Evolutionary conservation across 2,329 filamentous ascomycete species (phyloP).

Genomic region (Phoma sp.): DNA sequence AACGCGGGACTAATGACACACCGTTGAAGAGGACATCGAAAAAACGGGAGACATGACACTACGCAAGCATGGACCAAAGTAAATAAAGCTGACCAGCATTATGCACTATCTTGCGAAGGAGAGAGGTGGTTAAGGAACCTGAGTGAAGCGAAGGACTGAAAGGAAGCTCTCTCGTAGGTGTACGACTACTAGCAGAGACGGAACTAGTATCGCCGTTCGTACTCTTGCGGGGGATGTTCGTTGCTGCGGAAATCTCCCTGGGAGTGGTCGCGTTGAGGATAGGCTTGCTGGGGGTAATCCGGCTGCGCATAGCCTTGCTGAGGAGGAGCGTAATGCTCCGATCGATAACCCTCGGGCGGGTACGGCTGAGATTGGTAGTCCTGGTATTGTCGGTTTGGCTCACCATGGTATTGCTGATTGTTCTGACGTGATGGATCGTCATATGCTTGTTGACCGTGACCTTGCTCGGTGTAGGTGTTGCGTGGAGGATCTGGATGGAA

Average conservation of each 20-base stretch:
- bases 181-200: neutral
- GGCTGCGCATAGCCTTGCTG: conserved; percentile 17
- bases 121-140: neutral
- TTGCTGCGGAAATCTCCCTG: conserved; percentile 16
- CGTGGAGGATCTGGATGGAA: conserved; percentile 10
- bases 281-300: conserved; percentile 12
- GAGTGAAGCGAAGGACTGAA: neutral
- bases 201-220: conserved; percentile 7
- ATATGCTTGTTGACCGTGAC: conserved; percentile 7
- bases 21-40: neutral
- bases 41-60: neutral
- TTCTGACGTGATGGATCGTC: conserved; percentile 14
- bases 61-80: too few relatives aligned
- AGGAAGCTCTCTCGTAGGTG: neutral
- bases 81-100: neutral
- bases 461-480: conserved; percentile 13
- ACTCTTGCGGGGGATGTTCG: conserved; percentile 18
- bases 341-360: conserved; percentile 3
- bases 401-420: conserved; percentile 14
- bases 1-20: neutral
- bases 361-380: conserved; percentile 7
- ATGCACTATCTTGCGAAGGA: neutral
- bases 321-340: conserved; percentile 8
- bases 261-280: neutral
- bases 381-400: conserved; percentile 14